Base-by-base conservation (phyloP, 805 yeast genomes). In the Gaillardinia entomophila region DNA sequence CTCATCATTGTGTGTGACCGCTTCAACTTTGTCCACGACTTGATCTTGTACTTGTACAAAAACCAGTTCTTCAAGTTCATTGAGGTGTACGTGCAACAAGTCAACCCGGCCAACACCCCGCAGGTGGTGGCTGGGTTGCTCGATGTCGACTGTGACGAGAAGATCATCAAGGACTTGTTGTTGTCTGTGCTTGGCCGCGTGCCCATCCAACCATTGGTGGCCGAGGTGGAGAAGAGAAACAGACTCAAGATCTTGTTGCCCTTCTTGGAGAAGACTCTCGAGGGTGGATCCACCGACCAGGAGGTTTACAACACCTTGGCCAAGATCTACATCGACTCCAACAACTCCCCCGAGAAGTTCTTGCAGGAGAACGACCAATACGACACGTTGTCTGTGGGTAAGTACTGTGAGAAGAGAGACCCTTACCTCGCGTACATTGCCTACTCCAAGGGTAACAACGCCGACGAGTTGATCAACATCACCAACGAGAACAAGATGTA, bases 401-500 rank as follows among this genome's bases (percentile, higher is more conserved):
- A 79, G 57, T 92, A 92, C 71, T 92, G 99, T 73, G 99, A 92
- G 66, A 90, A 86, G 77, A 84, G 98, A 64, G 99, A 92, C 55
- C 99, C 99, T 41, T 92, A 87, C 66, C 71, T 92, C 57, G 99
- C 98, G 18, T 92, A 87, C 62, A 92, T 92, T 64, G 95, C 96
- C 32, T 92, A 92, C 62, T 95, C 94, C 40, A 90, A 89, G 66
- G 99, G 99, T 55, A 69, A 73, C 33, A 89, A 90, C 50, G 96
- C 92, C 57, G 81, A 71, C 36, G 98, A 92, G 59, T 75, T 92
- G 52, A 77, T 92, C 51, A 72, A 76, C 53, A 88, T 92, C 60
- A 92, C 98, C 45, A 92, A 92, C 60, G 97, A 92, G 53, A 92
- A 92, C 60, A 77, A 92, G 48, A 92, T 92, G 99, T 92, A 84